Evolutionary conservation across 139 green algal species (phyloP).

Genomic region (Choricystis sp.): DNA sequence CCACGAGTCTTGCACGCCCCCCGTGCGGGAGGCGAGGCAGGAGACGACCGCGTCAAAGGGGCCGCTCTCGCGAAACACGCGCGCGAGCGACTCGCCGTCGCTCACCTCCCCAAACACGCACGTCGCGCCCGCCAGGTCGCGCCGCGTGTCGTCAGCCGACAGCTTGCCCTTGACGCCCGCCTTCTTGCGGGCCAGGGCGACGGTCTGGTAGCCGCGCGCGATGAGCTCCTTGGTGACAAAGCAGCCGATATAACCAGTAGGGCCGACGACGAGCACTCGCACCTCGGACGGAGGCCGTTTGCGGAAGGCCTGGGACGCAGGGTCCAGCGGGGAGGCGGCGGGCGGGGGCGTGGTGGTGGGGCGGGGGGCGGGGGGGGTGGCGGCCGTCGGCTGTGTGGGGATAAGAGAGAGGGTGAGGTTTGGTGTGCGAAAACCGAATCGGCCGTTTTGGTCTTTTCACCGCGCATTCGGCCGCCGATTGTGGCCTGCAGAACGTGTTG

Average conservation of each 20-base stretch:
- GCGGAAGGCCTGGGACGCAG: no score
- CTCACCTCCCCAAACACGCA: constrained; percentile 79
- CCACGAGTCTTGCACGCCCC: constrained; percentile 83
- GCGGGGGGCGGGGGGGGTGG: no score
- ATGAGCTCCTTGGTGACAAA: constrained; percentile 58
- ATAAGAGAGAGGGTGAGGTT: no score
- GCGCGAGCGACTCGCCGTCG: constrained; percentile 36
- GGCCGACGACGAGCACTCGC: constrained; percentile 75
- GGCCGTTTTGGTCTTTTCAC: no score
- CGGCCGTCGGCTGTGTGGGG: no score
- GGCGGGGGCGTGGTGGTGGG: no score
- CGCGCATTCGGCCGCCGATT: no score
- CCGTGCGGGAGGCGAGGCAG: constrained; percentile 87
- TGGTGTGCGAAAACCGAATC: no score
- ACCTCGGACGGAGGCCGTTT: constrained; percentile 46
- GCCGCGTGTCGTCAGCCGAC: constrained; percentile 35
- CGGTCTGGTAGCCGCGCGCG: constrained; percentile 51
- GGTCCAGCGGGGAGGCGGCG: no score
- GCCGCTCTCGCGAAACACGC: constrained; percentile 44
- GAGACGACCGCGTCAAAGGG: constrained; percentile 93
- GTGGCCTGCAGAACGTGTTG: no score
- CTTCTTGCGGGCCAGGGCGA: constrained; percentile 69
- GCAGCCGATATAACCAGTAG: constrained; percentile 96
- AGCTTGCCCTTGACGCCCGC: constrained; percentile 83
- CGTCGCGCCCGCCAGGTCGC: constrained; percentile 66